Evolutionary conservation across 305 asterid species (phyloP), one percentile per base, ranked within the genome.

Genomic region (Ilex paraguariensis): DNA sequence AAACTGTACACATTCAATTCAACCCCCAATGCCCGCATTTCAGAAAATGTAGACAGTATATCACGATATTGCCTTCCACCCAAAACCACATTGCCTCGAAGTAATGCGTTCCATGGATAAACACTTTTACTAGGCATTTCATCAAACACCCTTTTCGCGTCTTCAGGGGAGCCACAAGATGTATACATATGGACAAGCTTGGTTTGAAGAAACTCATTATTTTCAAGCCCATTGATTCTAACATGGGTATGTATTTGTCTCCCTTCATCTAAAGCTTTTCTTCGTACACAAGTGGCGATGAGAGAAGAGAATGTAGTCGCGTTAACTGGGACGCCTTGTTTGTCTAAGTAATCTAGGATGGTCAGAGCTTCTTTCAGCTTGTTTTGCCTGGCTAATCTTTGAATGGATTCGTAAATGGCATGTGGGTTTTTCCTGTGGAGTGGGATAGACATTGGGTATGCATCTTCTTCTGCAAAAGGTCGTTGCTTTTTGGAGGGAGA

Each of bases 21-120:
- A 61, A 92, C 82, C 28, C 90, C 91, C 17, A 77, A 66, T 51
- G 69, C 81, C 61, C 92, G 66, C 98, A 89, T 92, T 67, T 85
- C 91, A 31, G 64, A 71, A 68, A 87, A 85, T 0, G 91, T 77
- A 49, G 62, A 74, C 69, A 82, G 54, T 14, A 81, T 82, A 31
- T 87, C 91, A 3, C 59, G 63, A 73, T 82, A 64, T 28, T 74
- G 81, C 10, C 81, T 80, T 59, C 78, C 76, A 45, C 98, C 98
- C 78, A 75, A 36, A 54, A 89, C 64, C 61, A 92, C 95, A 71
- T 77, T 87, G 7, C 98, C 98, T 84, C 95, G 82, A 53, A 89
- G 97, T 71, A 89, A 75, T 1, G 97, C 98, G 51, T 92, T 92
- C 97, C 98, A 92, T 11, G 97, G 88, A 55, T 83, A 87, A 45